A percentile compares a stretch with the other conserved stretches of the same genome.
These are phyloP conservation scores for Pythium chondricola DNA, from an alignment of 352 stramenopile species.

Conservation along the genomic window DNA sequence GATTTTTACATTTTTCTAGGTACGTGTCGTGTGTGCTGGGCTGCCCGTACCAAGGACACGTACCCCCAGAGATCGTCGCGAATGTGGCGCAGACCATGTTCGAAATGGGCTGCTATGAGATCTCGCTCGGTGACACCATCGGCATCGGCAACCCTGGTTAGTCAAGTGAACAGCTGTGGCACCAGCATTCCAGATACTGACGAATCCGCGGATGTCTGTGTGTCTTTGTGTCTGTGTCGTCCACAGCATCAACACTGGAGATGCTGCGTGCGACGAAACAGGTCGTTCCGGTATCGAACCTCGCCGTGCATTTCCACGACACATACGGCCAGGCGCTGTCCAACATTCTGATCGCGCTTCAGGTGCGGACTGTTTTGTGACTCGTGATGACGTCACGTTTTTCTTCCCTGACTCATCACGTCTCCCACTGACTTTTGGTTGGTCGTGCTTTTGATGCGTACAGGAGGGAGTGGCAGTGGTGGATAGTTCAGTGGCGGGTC, in stretches of 20 bases:
- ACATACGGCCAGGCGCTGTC: conserved; percentile 95
- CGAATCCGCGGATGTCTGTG: no score
- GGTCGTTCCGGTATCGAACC: conserved; percentile 73
- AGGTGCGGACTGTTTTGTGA: conserved; percentile 34
- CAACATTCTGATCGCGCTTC: conserved; percentile 91
- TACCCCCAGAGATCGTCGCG: conserved; percentile 81
- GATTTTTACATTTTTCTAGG: no score
- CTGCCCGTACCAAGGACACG: conserved; percentile 93
- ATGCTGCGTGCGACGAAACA: conserved; percentile 78
- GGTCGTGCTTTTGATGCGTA: conserved; percentile 6
- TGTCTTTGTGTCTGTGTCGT: no score
- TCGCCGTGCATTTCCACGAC: conserved; percentile 97
- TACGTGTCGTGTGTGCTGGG: conserved; percentile 97
- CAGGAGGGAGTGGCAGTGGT: conserved; percentile 90
- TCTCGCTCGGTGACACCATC: conserved; percentile 94
- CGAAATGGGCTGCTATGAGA: conserved; percentile 95
- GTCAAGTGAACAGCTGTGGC: no score
- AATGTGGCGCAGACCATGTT: conserved; percentile 76
- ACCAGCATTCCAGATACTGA: no score
- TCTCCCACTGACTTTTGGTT: neutral
- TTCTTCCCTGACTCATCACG: neutral
- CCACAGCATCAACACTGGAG: conserved; percentile 61
- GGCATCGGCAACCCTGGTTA: conserved; percentile 85
- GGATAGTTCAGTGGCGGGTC: conserved; percentile 93
- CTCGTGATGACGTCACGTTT: neutral